Base-by-base conservation (phyloP, 768 basidiomycete genomes). In the Macrolepiota fuliginosa region DNA sequence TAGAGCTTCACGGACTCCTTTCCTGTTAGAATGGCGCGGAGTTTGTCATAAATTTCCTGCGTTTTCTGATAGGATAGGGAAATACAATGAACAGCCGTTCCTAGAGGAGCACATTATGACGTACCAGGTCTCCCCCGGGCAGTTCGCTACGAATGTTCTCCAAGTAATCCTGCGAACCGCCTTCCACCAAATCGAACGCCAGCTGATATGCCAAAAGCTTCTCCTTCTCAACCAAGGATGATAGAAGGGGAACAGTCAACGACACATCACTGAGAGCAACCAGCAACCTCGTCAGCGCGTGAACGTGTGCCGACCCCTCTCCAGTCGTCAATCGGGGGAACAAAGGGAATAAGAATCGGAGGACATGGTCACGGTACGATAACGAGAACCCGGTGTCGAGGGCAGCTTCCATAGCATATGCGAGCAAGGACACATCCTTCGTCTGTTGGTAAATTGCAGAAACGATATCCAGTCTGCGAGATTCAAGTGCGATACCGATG, bases 141-240 rank as follows among this genome's bases (percentile, higher is more conserved):
- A 94, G 76, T 27, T 84, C 83, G 52, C 74, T 83, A 58, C 87
- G 82, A 25, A 97, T 81, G 49, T 80, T 85, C 68, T 94, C 90
- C 49, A 98, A 78, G 76, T 94, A 98, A 68, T 96, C 94, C 72
- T 96, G 94, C 2, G 91, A 86, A 0, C 94, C 96, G 37, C 95
- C 93, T 75, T 98, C 96, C 13, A 90, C 91, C 52, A 98, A 77
- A 74, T 98, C 97, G 71, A 98, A 98, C 0, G 92, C 94, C 70
- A 98, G 87, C 72, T 99, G 97, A 73, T 95, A 96, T 0, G 94
- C 95, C 25, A 96, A 77, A 11, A 94, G 77, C 42, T 83, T 83
- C 66, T 95, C 85, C 63, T 82, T 81, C 4, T 83, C 81, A 13
- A 94, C 81, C 9, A 97, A 81, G 2, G 88, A 88, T 1, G 79